A percentile compares a stretch with the other conserved stretches of the same genome.
Conservation (phyloP, 2,329 filamentous ascomycete genomes). For the Fusarium heterosporum region DNA sequence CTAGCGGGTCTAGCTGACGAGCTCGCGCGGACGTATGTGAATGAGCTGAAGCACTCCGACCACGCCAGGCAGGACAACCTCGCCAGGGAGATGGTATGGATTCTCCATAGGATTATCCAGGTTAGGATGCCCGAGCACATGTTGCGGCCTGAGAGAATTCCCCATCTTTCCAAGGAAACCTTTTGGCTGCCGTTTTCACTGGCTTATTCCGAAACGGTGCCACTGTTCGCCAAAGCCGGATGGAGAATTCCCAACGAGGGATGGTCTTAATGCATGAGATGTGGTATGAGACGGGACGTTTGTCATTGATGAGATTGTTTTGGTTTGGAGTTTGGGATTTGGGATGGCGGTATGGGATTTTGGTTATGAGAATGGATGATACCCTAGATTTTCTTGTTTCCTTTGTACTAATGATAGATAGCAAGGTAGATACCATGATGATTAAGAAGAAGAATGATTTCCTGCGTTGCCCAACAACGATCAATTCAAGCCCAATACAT, state of each 20-base stretch:
- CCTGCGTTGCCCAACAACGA: neutral
- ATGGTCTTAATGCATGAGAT: constrained; percentile 5
- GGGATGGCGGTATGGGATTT: neutral
- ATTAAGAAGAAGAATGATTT: neutral
- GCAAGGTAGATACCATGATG: neutral
- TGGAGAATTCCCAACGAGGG: constrained; percentile 38
- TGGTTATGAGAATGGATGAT: constrained; percentile 29
- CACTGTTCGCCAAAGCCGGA: constrained; percentile 49
- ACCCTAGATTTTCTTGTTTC: constrained; percentile 29
- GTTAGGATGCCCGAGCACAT: constrained; percentile 34
- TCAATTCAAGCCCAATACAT: neutral
- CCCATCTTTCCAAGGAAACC: constrained; percentile 40
- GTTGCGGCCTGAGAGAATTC: constrained; percentile 32
- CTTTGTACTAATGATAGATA: constrained; percentile 9
- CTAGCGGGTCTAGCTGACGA: constrained; percentile 52
- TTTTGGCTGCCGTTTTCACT: constrained; percentile 52
- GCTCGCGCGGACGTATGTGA: constrained; percentile 51
- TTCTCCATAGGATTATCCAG: constrained; percentile 49
- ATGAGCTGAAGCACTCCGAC: constrained; percentile 34
- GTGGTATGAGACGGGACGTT: neutral
- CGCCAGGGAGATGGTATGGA: constrained; percentile 51
- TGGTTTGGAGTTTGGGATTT: constrained; percentile 26
- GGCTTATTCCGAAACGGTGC: constrained; percentile 46
- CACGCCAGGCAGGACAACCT: constrained; percentile 35
- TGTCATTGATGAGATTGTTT: neutral